Evolutionary conservation across 768 basidiomycete genomes (phyloP).

Genomic region (Podaxis mareebaensis): DNA sequence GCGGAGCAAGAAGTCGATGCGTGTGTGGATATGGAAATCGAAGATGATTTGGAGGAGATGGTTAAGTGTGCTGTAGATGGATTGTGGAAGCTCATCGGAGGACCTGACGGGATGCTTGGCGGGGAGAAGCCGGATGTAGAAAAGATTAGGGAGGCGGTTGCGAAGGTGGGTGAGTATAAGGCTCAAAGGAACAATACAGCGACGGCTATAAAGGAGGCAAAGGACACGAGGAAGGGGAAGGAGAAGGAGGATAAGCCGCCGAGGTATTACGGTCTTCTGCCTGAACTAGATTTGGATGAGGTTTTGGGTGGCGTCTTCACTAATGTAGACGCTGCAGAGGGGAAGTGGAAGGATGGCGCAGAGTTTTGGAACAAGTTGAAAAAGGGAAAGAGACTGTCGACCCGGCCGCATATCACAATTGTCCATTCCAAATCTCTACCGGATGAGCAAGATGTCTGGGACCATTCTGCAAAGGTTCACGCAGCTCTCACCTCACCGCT

Average conservation of each 20-base stretch:
- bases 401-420: slow-evolving; percentile 83
- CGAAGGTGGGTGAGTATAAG: slow-evolving; percentile 39
- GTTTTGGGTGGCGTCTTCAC: slow-evolving; percentile 47
- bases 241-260: slow-evolving; percentile 37
- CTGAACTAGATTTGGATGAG: slow-evolving; percentile 64
- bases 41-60: slow-evolving; percentile 47
- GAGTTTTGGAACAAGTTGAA: slow-evolving; percentile 53
- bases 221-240: slow-evolving; percentile 28
- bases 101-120: slow-evolving; percentile 48
- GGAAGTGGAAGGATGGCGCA: slow-evolving; percentile 23
- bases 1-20: slow-evolving; percentile 60
- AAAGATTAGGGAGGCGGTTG: slow-evolving; percentile 57
- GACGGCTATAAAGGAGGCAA: slow-evolving; percentile 27
- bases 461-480: slow-evolving; percentile 48
- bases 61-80: slow-evolving; percentile 62
- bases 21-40: slow-evolving; percentile 60
- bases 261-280: slow-evolving; percentile 79
- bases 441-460: slow-evolving; percentile 39
- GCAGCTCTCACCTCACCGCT: slow-evolving; percentile 40
- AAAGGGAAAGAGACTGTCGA: slow-evolving; percentile 45
- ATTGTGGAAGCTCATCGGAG: slow-evolving; percentile 25
- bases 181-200: slow-evolving; percentile 24
- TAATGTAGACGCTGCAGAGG: slow-evolving; percentile 28
- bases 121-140: slow-evolving; percentile 54
- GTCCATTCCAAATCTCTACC: slow-evolving; percentile 61